Conservation (phyloP, 1,139 yeast species). For the Sugiyamaella castrensis region DNA sequence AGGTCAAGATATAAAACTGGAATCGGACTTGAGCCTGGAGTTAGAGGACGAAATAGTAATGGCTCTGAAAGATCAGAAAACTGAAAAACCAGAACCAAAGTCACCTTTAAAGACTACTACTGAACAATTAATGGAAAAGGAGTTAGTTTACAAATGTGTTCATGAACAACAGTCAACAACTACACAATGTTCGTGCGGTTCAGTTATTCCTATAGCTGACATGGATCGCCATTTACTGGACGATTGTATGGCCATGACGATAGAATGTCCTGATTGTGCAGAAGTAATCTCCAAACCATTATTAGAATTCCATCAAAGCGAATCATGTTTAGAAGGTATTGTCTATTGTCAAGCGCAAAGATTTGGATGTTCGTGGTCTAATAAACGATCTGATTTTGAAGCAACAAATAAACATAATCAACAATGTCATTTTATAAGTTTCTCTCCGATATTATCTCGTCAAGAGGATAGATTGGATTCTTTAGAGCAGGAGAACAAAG, state of each 20-base stretch:
- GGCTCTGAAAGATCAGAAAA: not conserved
- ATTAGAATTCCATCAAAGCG: constrained; percentile 33
- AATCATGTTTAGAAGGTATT: constrained; percentile 37
- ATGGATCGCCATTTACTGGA: constrained; percentile 22
- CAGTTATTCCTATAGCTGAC: constrained; percentile 13
- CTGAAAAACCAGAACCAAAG: not conserved
- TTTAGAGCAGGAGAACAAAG: constrained; percentile 40
- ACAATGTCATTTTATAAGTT: constrained; percentile 38
- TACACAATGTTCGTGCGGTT: constrained; percentile 17
- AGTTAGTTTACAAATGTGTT: not conserved
- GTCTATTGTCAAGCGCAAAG: constrained; percentile 37
- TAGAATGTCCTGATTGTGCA: constrained; percentile 45
- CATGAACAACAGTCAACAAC: constrained; percentile 5
- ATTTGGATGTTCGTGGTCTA: constrained; percentile 45
- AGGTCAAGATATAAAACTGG: too few relatives aligned
- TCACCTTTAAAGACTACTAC: not conserved
- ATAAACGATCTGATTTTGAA: constrained; percentile 33
- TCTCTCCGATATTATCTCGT: constrained; percentile 35
- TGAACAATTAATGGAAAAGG: constrained; percentile 7
- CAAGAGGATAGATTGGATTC: constrained; percentile 36
- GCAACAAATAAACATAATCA: constrained; percentile 31
- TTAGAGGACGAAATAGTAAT: too few relatives aligned
- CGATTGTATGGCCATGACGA: constrained; percentile 19
- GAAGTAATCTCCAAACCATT: constrained; percentile 36
- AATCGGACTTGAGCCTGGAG: too few relatives aligned